Conservation (phyloP, 768 basidiomycete genomes). For the Lactifluus pinguis region DNA sequence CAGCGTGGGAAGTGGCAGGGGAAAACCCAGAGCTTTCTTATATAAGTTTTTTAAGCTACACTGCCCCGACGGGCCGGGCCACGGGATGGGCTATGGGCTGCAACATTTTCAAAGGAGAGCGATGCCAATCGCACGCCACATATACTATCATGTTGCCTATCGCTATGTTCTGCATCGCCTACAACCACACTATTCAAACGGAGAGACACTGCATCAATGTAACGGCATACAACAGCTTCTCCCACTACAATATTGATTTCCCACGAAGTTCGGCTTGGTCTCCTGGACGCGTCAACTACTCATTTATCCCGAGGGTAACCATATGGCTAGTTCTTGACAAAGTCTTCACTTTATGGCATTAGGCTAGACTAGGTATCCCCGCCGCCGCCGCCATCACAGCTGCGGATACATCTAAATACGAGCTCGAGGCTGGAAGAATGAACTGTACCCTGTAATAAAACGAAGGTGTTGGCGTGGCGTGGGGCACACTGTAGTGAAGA, state of each 20-base stretch:
- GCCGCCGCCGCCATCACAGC: too few species aligned
- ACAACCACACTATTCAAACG: neutral
- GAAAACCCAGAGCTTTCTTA: too few species aligned
- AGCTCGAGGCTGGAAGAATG: neutral
- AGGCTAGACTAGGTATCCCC: neutral
- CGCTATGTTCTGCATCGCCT: neutral
- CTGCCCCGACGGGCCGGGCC: too few species aligned
- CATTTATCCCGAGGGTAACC: too few species aligned
- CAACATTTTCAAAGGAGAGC: too few species aligned
- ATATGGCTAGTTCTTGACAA: too few species aligned
- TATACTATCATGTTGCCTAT: neutral
- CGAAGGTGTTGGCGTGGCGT: too few species aligned
- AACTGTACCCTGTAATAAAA: neutral
- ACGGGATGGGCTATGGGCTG: neutral
- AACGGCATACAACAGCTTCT: neutral
- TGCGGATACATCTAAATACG: neutral
- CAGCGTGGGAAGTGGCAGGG: neutral
- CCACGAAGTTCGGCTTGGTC: too few species aligned
- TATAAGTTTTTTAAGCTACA: neutral
- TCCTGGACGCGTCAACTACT: too few species aligned
- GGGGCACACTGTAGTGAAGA: too few species aligned
- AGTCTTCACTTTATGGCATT: neutral
- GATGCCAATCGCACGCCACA: too few species aligned
- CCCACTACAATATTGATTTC: too few species aligned
- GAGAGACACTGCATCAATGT: neutral